A percentile compares a stretch with the other conserved stretches of the same genome.
phyloP scores from a whole-genome alignment of 371 early-diverging fungal species.

The Saksenaea oblongispora region DNA sequence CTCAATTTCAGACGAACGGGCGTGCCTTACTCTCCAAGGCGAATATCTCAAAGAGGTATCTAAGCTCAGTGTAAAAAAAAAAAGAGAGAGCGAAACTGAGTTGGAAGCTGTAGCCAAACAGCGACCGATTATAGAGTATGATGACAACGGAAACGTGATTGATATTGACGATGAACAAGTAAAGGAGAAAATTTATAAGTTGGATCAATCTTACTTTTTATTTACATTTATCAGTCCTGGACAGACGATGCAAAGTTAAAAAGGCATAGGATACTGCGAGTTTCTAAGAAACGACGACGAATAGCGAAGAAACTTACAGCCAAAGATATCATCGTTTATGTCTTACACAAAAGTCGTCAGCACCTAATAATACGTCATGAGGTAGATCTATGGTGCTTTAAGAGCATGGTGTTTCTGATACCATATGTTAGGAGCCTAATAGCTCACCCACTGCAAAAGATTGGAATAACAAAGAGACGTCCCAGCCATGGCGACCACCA shows the following conservation, averaged over 20 bases:
- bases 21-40: conserved; percentile 2
- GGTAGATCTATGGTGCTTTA: neutral
- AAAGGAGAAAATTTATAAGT: neutral
- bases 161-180: neutral
- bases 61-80: neutral
- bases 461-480: neutral
- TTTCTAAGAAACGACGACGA: neutral
- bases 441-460: neutral
- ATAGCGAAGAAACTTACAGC: neutral
- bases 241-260: neutral
- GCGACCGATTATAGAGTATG: neutral
- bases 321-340: neutral
- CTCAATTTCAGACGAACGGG: conserved; percentile 14
- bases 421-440: neutral
- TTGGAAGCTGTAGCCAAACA: neutral
- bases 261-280: neutral
- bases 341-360: neutral
- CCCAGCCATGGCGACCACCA: neutral
- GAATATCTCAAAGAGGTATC: conserved; percentile 2
- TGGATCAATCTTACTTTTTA: neutral
- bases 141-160: neutral
- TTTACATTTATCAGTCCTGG: neutral
- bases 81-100: neutral
- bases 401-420: neutral
- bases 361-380: neutral